Evolutionary conservation across 2,329 filamentous ascomycete species (phyloP), one percentile per base, ranked within the genome.

Genomic region (Magnaporthales sp.): DNA sequence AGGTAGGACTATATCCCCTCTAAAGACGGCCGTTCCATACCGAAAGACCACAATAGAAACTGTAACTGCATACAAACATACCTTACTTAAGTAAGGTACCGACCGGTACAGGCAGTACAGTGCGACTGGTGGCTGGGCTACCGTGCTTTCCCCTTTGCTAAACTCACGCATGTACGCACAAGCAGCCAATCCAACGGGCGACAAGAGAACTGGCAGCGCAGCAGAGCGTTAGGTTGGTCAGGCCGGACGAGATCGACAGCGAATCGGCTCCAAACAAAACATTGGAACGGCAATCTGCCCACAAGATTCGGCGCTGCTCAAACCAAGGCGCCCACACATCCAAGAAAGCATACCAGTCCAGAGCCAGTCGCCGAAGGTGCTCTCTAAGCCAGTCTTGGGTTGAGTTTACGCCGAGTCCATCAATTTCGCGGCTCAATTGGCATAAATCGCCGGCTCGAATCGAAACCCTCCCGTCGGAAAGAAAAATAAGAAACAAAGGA

Each of bases 381-480:
- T 58, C n/a, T 26, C 15, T 10, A 58, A 10, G 54, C 54, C 54
- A 26, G 24, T 22, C 24, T n/a, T 10, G 54, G 24, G 11, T 58
- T 58, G 54, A 58, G 4, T 26, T 58, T 26, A 58, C 24, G n/a
- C 54, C n/a, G 22, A 24, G n/a, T 15, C 22, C 24, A 22, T 58
- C n/a, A 22, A 58, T 58, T n/a, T 58, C n/a, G 54, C 30, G 54
- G 22, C 15, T 61, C 64, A 65, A 65, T 65, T 65, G 64, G 22
- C 64, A 54, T 65, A 24, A 65, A 26, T 65, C 63, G 62, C 62
- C 62, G 62, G 30, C 30, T 64, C 38, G 54, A 58, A 58, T 58
- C 54, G n/a, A 58, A 26, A 7, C 54, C 31, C 24, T 32, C 31
- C 62, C 32, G n/a, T 24, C 38, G 29, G 13, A 24, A 15, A 31